phyloP scores from a whole-genome alignment of 78 protist genomes.

The Creolimax fragrantissima region DNA sequence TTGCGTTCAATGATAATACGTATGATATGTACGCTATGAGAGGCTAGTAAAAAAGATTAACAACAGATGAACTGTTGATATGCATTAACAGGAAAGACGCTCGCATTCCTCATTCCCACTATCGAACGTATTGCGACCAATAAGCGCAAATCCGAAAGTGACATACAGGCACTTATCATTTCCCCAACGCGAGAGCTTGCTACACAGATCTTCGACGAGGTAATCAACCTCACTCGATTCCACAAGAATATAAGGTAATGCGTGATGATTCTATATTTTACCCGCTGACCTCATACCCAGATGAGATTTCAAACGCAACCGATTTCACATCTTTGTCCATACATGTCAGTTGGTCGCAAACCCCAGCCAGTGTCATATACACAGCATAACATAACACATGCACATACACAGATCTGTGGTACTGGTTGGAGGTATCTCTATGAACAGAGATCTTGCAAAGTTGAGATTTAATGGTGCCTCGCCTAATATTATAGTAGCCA shows the following conservation, averaged over 20 bases:
- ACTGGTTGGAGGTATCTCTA: conserved; percentile 89
- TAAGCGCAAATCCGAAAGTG: conserved; percentile 71
- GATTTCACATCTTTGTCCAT: too few relatives aligned
- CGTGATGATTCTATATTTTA: too few relatives aligned
- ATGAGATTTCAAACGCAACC: too few relatives aligned
- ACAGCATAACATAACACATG: too few relatives aligned
- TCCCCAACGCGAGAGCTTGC: conserved; percentile 91
- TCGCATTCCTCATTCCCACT: conserved; percentile 93
- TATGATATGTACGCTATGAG: too few relatives aligned
- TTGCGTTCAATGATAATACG: too few relatives aligned
- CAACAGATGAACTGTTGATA: too few relatives aligned
- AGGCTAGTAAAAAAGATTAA: too few relatives aligned
- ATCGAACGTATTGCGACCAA: conserved; percentile 69
- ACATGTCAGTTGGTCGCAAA: too few relatives aligned
- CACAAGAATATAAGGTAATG: conserved; percentile 24
- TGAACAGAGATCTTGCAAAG: conserved; percentile 71
- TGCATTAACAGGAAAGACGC: conserved; percentile 91
- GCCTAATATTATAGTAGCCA: conserved; percentile 78
- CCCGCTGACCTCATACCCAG: too few relatives aligned
- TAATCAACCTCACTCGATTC: conserved; percentile 54
- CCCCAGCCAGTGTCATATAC: too few relatives aligned
- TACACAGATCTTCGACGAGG: conserved; percentile 80
- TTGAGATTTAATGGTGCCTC: conserved; percentile 76
- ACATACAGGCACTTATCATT: conserved; percentile 76
- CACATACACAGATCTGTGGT: conserved; percentile 70